phyloP scores from a whole-genome alignment of 164 flowering plant species.

The Vitis riparia region DNA sequence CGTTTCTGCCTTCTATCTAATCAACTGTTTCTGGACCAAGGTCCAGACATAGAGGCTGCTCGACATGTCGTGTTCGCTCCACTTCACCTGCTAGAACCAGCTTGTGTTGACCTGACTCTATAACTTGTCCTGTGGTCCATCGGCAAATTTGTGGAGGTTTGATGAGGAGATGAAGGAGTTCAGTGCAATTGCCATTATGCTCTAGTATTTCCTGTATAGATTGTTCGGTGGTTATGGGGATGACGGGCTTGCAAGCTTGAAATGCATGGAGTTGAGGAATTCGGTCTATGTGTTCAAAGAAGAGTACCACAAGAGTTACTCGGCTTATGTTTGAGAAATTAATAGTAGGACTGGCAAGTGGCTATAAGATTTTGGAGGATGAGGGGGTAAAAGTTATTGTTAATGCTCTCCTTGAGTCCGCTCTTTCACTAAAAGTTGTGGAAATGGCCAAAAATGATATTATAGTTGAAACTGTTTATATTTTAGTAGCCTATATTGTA shows the following conservation, averaged over 20 bases:
- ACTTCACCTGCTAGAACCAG: slow-evolving; percentile 34
- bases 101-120: slow-evolving; percentile 26
- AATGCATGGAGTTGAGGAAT: too few relatives aligned
- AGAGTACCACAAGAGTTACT: too few relatives aligned
- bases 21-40: slow-evolving; percentile 41
- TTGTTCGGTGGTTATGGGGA: slow-evolving; percentile 58
- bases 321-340: slow-evolving; percentile 59
- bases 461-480: slow-evolving; percentile 28
- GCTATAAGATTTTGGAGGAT: slow-evolving; percentile 18
- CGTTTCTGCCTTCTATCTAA: slow-evolving; percentile 50
- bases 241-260: slow-evolving; percentile 46
- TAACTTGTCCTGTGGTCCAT: slow-evolving; percentile 30
- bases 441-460: slow-evolving; percentile 48
- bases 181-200: slow-evolving; percentile 63
- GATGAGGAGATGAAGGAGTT: slow-evolving; percentile 56
- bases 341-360: slow-evolving; percentile 28
- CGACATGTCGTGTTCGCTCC: slow-evolving; percentile 52
- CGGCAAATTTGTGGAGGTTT: slow-evolving; percentile 53
- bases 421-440: slow-evolving; percentile 33
- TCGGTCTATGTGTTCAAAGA: too few relatives aligned
- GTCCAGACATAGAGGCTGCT: slow-evolving; percentile 58
- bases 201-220: slow-evolving; percentile 41
- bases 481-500: slow-evolving; percentile 26
- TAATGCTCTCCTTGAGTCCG: slow-evolving; percentile 31
- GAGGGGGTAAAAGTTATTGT: slow-evolving; percentile 33